A percentile compares a stretch with the other conserved stretches of the same genome.
Conservation (phyloP, 2,329 filamentous ascomycete genomes). For the Ascochyta rabiei region DNA sequence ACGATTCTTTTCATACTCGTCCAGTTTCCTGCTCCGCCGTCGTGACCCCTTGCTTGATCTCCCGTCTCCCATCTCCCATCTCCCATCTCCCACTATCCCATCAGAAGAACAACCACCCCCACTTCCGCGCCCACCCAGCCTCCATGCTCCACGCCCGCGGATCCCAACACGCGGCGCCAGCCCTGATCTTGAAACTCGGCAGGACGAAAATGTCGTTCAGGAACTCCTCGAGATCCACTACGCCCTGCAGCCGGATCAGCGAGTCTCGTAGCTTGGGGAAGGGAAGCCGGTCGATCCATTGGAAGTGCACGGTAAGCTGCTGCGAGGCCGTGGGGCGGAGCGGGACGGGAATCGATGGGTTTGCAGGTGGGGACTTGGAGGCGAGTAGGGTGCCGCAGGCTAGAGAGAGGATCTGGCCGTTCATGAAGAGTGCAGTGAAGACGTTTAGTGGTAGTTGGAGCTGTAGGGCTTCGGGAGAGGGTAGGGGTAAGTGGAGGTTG, state of each 20-base stretch:
- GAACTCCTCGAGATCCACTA: conserved; percentile 49
- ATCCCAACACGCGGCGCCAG: conserved; percentile 40
- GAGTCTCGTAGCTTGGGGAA: conserved; percentile 51
- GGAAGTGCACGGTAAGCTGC: conserved; percentile 41
- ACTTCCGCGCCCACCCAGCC: conserved; percentile 44
- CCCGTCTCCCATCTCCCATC: neutral
- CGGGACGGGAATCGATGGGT: conserved; percentile 17
- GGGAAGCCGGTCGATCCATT: conserved; percentile 52
- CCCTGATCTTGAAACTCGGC: conserved; percentile 42
- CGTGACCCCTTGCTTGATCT: no score
- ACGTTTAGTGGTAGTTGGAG: conserved; percentile 24
- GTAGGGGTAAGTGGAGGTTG: neutral
- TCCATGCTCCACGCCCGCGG: conserved; percentile 45
- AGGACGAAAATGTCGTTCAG: conserved; percentile 42
- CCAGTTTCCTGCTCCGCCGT: no score
- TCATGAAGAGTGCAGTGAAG: conserved; percentile 10
- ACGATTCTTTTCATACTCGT: no score
- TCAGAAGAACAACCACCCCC: conserved; percentile 38
- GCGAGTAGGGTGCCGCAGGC: neutral
- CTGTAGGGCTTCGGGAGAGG: neutral
- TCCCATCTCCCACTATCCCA: neutral
- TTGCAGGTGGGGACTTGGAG: neutral
- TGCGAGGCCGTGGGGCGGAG: conserved; percentile 47
- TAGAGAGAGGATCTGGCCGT: conserved; percentile 1
- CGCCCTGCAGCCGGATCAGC: conserved; percentile 39